Evolutionary conservation across 1,284 basidiomycete species (phyloP).

Genomic region (Naganishia albida): DNA sequence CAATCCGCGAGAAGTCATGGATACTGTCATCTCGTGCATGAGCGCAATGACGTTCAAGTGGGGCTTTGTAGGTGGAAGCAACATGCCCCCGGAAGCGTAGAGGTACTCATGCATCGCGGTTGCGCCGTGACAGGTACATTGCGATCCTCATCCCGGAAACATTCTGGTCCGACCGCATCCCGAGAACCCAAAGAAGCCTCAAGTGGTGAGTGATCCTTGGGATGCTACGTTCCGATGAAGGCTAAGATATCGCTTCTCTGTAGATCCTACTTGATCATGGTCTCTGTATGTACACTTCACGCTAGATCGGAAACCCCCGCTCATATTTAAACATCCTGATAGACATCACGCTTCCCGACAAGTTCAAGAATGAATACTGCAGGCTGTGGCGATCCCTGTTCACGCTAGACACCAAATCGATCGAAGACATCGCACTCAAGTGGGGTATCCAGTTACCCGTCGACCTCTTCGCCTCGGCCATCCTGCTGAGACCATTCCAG

Average conservation of each 20-base stretch:
- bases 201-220: constrained; percentile 63
- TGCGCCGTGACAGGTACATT: constrained; percentile 59
- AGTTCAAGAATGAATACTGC: constrained; percentile 72
- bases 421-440: constrained; percentile 64
- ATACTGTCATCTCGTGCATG: constrained; percentile 62
- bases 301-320: background rate
- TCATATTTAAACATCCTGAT: background rate
- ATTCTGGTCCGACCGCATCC: constrained; percentile 77
- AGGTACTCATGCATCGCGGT: background rate
- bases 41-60: constrained; percentile 84
- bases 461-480: constrained; percentile 50
- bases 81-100: too few relatives aligned
- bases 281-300: constrained; percentile 56
- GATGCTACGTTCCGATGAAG: background rate
- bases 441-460: constrained; percentile 54
- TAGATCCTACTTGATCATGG: constrained; percentile 78
- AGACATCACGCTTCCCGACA: constrained; percentile 65
- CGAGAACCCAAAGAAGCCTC: constrained; percentile 61
- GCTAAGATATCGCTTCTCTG: background rate
- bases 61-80: constrained; percentile 71
- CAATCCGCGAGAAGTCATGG: constrained; percentile 58
- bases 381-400: constrained; percentile 76
- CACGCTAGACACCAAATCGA: constrained; percentile 65
- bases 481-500: constrained; percentile 51
- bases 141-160: constrained; percentile 70